phyloP scores from a whole-genome alignment of 2,329 filamentous ascomycete species.

The Aspergillus thermomutatus region DNA sequence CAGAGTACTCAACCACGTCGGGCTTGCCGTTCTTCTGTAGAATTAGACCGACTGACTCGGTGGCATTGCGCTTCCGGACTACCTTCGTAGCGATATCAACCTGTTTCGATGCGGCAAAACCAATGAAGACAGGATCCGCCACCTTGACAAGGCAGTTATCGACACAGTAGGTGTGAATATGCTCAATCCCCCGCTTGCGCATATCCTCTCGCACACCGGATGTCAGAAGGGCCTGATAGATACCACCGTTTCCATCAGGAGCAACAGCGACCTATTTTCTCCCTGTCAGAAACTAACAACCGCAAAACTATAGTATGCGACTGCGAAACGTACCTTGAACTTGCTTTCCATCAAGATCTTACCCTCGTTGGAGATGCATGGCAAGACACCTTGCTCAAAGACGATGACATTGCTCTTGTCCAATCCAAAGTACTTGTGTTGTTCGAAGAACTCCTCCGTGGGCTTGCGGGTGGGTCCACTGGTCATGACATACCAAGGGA shows the following conservation, averaged over 20 bases:
- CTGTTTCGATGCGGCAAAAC: conserved; percentile 80
- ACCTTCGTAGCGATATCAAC: conserved; percentile 98
- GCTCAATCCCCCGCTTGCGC: conserved; percentile 81
- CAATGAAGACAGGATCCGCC: conserved; percentile 93
- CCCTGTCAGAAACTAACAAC: conserved; percentile 4
- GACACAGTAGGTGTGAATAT: conserved; percentile 96
- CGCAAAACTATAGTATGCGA: background rate
- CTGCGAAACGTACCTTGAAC: conserved; percentile 57
- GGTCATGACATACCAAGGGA: conserved; percentile 99
- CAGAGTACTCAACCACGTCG: conserved; percentile 97
- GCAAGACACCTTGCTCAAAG: conserved; percentile 95
- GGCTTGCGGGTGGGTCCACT: conserved; percentile 87
- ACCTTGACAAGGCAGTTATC: conserved; percentile 99
- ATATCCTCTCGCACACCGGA: conserved; percentile 83
- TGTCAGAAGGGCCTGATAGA: conserved; percentile 86
- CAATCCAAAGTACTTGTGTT: conserved; percentile 88
- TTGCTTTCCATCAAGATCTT: conserved; percentile 94
- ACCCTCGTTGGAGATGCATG: conserved; percentile 95
- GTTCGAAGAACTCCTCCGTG: conserved; percentile 89
- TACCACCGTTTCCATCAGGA: conserved; percentile 93
- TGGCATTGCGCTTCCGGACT: conserved; percentile 96
- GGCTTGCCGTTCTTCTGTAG: conserved; percentile 92
- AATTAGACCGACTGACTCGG: conserved; percentile 93
- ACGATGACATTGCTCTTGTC: conserved; percentile 80
- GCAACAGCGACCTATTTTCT: conserved; percentile 72